Conservation (phyloP, 257 asterid genomes). For the Eucommia ulmoides region DNA sequence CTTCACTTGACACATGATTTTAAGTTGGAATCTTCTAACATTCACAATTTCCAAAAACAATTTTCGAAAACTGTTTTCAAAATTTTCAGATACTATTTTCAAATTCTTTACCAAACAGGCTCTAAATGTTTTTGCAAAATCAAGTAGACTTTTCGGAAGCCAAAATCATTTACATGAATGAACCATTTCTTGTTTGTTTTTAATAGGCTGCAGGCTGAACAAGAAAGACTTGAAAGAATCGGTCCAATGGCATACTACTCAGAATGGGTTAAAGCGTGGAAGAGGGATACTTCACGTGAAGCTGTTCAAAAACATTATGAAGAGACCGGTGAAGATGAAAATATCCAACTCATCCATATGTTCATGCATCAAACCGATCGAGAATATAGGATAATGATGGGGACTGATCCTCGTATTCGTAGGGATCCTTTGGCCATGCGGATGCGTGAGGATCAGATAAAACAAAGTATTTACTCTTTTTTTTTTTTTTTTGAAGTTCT, state of each 20-base stretch:
- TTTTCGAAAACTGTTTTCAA: too few species aligned
- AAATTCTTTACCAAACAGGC: too few species aligned
- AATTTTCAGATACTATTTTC: too few species aligned
- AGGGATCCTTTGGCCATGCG: constrained; percentile 95
- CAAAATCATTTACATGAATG: too few species aligned
- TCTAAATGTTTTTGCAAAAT: too few species aligned
- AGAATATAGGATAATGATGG: constrained; percentile 94
- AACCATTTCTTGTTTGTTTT: constrained; percentile 1
- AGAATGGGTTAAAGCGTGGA: constrained; percentile 88
- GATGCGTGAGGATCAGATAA: constrained; percentile 87
- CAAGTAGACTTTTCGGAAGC: too few species aligned
- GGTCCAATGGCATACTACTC: constrained; percentile 89
- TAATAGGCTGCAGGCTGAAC: constrained; percentile 68
- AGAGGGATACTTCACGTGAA: constrained; percentile 70
- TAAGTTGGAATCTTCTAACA: too few species aligned
- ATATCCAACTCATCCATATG: constrained; percentile 71
- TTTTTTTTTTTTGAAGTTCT: too few species aligned
- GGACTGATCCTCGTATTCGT: constrained; percentile 70
- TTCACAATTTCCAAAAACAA: too few species aligned
- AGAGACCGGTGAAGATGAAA: constrained; percentile 97
- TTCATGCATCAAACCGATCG: constrained; percentile 73
- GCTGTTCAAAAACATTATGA: constrained; percentile 86
- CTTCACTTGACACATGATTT: too few species aligned
- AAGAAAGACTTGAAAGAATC: constrained; percentile 40
- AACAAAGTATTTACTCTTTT: constrained; percentile 57